Conservation (phyloP, 176 grass and related monocot genomes). For the Musa itinerans region DNA sequence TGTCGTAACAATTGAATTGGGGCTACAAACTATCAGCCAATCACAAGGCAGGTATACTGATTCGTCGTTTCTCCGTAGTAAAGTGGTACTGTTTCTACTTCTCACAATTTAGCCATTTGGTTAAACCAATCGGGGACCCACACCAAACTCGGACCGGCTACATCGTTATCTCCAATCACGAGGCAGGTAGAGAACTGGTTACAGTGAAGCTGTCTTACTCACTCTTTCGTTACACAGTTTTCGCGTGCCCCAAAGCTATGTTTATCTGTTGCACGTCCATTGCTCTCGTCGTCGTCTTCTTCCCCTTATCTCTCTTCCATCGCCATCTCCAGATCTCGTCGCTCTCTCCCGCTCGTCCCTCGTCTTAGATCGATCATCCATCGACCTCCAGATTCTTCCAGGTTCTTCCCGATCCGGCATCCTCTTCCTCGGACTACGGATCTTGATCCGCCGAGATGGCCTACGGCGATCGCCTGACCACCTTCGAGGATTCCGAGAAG, state of each 20-base stretch:
- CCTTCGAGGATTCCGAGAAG: constrained; percentile 89
- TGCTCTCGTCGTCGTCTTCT: neutral
- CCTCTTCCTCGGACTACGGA: neutral
- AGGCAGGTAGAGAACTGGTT: too few species aligned
- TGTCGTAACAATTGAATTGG: too few species aligned
- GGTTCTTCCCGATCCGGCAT: neutral
- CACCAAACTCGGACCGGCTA: too few species aligned
- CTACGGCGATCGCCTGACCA: constrained; percentile 67
- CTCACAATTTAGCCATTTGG: too few species aligned
- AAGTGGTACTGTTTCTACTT: too few species aligned
- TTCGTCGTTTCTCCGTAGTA: too few species aligned
- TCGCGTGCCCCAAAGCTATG: neutral
- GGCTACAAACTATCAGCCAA: too few species aligned
- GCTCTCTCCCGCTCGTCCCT: neutral
- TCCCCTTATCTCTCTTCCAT: neutral
- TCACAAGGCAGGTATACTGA: too few species aligned
- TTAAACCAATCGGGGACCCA: too few species aligned
- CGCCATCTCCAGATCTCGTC: neutral
- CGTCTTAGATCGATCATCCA: neutral
- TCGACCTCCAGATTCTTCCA: neutral
- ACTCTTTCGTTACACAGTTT: neutral
- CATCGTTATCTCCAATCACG: too few species aligned
- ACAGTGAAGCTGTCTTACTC: accelerated
- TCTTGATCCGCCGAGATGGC: constrained; percentile 43
- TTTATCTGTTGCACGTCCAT: neutral